phyloP scores from a whole-genome alignment of 768 basidiomycete genomes.

The Cantharellus anzutake region DNA sequence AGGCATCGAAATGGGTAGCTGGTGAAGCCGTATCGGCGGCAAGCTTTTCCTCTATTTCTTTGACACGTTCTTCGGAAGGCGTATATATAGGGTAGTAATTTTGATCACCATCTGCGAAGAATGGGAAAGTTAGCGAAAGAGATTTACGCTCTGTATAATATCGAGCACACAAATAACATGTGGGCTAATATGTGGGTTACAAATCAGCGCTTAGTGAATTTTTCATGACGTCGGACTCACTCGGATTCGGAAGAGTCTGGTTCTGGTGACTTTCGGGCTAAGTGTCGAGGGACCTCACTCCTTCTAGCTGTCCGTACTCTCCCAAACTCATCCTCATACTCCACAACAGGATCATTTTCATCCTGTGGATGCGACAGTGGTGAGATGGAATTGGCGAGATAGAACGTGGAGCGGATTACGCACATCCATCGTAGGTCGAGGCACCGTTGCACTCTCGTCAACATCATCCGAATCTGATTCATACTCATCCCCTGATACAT shows the following conservation, averaged over 20 bases:
- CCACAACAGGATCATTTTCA: conserved; percentile 51
- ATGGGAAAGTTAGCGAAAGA: neutral
- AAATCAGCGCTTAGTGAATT: no score
- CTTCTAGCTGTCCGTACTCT: conserved; percentile 45
- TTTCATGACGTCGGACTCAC: conserved; percentile 19
- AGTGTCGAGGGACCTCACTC: conserved; percentile 60
- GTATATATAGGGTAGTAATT: conserved; percentile 79
- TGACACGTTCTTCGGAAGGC: conserved; percentile 60
- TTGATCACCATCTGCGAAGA: conserved; percentile 49
- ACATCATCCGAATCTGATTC: conserved; percentile 25
- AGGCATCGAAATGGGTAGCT: conserved; percentile 63
- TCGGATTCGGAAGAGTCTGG: conserved; percentile 30
- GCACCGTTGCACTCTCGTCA: conserved; percentile 56
- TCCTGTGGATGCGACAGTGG: neutral
- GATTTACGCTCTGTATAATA: neutral
- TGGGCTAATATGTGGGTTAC: no score
- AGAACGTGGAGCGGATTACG: neutral
- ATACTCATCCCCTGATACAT: neutral
- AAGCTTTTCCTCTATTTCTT: conserved; percentile 49
- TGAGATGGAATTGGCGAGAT: neutral
- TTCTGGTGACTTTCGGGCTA: conserved; percentile 18
- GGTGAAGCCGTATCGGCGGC: conserved; percentile 58
- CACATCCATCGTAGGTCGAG: conserved; percentile 18
- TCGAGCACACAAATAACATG: neutral
- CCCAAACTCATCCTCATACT: conserved; percentile 79